Base-by-base conservation (phyloP, 176 grass and related monocot species). In the Miscanthus lutarioriparius region DNA sequence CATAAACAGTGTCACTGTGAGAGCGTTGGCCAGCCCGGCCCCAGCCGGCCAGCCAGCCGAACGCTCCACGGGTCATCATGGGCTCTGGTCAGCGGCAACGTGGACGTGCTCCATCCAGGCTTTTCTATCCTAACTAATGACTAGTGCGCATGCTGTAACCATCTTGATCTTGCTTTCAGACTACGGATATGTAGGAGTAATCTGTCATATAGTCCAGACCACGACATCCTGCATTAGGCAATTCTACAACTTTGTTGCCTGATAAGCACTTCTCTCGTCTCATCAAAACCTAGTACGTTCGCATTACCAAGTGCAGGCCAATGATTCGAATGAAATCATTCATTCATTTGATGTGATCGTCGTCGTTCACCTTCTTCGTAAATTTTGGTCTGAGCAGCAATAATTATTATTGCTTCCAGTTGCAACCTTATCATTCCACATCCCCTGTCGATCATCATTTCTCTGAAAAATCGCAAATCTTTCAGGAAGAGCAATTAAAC, bases 121-220 rank as follows among this genome's bases (percentile, higher is more conserved):
- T 88, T 83, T 43, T 83, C 67, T 58, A 58, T 58, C 53, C 53
- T 58, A 77, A 6, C 49, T 54, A 77, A 9, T 20, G 37, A 12
- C 22, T 1, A 5, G 67, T 25, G 56, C 16, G 15, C 65, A n/a
- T 14, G 67, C 20, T 71, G 68, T 43, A 43, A 5, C 63, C 26
- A 0, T 65, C 17, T 88, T 59, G 54, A 3, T 73, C 23, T 84
- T 79, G 87, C 81, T 74, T 54, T 65, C 74, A 43, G 38, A 22
- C 66, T 51, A 86, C 44, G 43, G 65, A 4, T 40, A 27, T 25
- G 41, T 40, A n/a, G 65, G 32, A 4, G 79, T 28, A 33, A 35
- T 27, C 10, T 20, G 17, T 14, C 32, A 2, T 8, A 6, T 37
- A 28, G 36, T 41, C 26, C 26, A 68, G 26, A 17, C 19, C 22